Evolutionary conservation across 805 yeast genomes (phyloP).

Genomic region (Myxozyma lipomycoides): DNA sequence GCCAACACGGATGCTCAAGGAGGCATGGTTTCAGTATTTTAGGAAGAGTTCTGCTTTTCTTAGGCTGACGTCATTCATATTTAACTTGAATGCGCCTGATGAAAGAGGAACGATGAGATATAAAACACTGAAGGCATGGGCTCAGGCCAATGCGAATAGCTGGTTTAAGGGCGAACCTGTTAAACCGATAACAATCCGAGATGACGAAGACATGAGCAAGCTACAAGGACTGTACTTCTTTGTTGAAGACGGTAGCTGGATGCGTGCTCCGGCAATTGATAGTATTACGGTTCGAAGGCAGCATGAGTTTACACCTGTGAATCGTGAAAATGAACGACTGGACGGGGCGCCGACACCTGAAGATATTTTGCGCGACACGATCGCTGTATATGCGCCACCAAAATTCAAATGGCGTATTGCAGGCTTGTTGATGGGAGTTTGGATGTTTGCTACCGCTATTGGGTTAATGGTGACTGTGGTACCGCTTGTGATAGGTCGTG

Average conservation of each 20-base stretch:
- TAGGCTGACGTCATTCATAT: constrained; percentile 77
- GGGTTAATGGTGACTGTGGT: constrained; percentile 29
- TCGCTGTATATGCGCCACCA: constrained; percentile 85
- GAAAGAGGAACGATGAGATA: constrained; percentile 70
- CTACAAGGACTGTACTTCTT: constrained; percentile 55
- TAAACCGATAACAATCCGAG: background rate
- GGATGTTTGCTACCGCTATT: constrained; percentile 41
- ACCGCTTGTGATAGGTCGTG: constrained; percentile 35
- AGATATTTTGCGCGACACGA: constrained; percentile 42
- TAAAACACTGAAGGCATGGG: constrained; percentile 47
- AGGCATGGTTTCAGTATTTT: constrained; percentile 32
- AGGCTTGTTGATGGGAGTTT: constrained; percentile 44
- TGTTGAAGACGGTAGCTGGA: constrained; percentile 74
- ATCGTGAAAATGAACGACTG: constrained; percentile 66
- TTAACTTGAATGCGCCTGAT: constrained; percentile 55
- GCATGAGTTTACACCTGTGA: constrained; percentile 74
- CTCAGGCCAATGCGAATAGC: too few relatives aligned
- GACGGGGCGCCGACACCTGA: constrained; percentile 41
- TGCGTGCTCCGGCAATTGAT: constrained; percentile 85
- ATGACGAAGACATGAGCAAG: constrained; percentile 29
- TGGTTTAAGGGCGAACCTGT: constrained; percentile 38
- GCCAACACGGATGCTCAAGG: constrained; percentile 20
- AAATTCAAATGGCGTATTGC: constrained; percentile 58
- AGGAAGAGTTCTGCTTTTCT: constrained; percentile 40
- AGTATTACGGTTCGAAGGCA: constrained; percentile 62